These are phyloP conservation scores for Diaporthe sp. DNA, from an alignment of 2,329 filamentous ascomycete genomes.

Conservation along the genomic window DNA sequence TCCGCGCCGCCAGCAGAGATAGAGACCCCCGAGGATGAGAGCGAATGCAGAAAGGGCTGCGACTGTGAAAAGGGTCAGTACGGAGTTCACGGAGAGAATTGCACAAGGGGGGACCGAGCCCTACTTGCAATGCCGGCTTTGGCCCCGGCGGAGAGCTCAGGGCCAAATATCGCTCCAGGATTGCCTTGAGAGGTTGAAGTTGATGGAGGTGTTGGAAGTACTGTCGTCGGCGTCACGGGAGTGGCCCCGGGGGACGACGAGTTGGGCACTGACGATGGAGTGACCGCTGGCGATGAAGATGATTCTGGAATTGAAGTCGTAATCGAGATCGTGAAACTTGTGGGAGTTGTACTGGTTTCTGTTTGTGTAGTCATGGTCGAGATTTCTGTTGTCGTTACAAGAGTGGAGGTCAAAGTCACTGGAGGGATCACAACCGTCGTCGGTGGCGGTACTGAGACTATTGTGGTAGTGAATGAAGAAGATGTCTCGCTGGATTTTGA, in stretches of 20 bases:
- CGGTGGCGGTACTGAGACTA: constrained; percentile 1
- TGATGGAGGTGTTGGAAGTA: background rate
- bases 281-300: background rate
- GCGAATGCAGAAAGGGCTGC: background rate
- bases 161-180: background rate
- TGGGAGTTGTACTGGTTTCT: background rate
- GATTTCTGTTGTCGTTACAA: constrained; percentile 7
- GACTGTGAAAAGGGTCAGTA: background rate
- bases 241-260: too few species aligned
- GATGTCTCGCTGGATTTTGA: background rate
- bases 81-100: background rate
- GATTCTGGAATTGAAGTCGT: background rate
- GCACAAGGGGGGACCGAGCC: background rate
- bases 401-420: background rate
- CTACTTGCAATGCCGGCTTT: constrained; percentile 24
- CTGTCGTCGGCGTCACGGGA: background rate
- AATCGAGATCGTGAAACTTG: background rate
- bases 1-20: constrained; percentile 6
- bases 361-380: background rate
- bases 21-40: background rate
- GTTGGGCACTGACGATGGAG: background rate
- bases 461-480: background rate
- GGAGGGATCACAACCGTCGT: background rate
- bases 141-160: background rate
- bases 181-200: background rate